Percentiles rank a stretch among this genome's conserved stretches.
These are phyloP conservation scores for Russula abietina DNA, from an alignment of 768 basidiomycete species.

Conservation along the genomic window DNA sequence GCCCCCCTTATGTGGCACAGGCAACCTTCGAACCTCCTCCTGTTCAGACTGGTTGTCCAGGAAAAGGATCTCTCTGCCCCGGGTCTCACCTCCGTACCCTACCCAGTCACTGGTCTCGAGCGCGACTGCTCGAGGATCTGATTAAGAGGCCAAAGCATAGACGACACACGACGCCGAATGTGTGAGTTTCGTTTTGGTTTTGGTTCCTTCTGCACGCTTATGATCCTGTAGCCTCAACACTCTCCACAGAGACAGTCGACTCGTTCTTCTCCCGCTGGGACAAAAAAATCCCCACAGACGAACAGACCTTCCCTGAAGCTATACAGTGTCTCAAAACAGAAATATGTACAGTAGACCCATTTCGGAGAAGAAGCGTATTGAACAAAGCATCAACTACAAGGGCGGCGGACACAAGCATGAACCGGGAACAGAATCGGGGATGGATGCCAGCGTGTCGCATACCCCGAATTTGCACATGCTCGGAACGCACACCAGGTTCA, in stretches of 20 bases:
- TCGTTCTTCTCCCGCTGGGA: slow-evolving; percentile 71
- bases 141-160: no score
- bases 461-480: slow-evolving; percentile 43
- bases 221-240: no score
- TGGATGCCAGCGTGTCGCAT: slow-evolving; percentile 45
- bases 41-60: slow-evolving; percentile 71
- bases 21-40: slow-evolving; percentile 52
- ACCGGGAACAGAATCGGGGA: slow-evolving; percentile 14
- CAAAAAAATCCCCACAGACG: slow-evolving; percentile 59
- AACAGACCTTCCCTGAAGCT: slow-evolving; percentile 71
- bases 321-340: slow-evolving; percentile 84
- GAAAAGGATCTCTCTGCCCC: slow-evolving; percentile 74
- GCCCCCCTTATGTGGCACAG: slow-evolving; percentile 55
- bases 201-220: no score
- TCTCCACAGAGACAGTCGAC: no score
- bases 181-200: no score
- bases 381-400: slow-evolving; percentile 35
- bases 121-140: no score
- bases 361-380: slow-evolving; percentile 63
- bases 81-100: no score
- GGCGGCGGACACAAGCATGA: slow-evolving; percentile 6
- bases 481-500: slow-evolving; percentile 32
- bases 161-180: no score
- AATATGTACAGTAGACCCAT: slow-evolving; percentile 63
- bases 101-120: no score